Evolutionary conservation across 805 yeast species (phyloP), one percentile per base, ranked within the genome.

Genomic region (Blastobotrys americana): DNA sequence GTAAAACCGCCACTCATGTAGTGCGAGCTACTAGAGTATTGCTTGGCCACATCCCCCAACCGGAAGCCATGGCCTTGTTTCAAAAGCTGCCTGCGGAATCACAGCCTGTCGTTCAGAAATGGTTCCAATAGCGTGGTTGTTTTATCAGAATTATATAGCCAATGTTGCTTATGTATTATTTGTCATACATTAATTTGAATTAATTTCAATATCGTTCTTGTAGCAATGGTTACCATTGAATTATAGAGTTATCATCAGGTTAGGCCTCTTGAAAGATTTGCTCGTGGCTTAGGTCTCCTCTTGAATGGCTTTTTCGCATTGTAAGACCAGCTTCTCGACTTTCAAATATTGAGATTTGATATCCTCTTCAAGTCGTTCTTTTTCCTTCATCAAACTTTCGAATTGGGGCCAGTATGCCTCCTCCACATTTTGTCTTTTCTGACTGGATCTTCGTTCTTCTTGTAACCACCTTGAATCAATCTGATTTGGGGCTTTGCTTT

Each of bases 1-100:
- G 94, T 5, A 74, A 76, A 49, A 74, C 80, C n/a, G 90, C 89
- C 1, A 78, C 77, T 46, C 72, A 72, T 23, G 77, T 77, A 5
- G 83, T 82, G 3, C 65, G 63, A 3, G 72, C 86, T 1, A 73
- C 84, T 0, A 85, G 84, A 64, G 71, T 72, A 47, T 67, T 86
- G 36, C 65, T 89, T 44, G 71, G 78, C 16, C 68, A 76, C 4
- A 54, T 86, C 27, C 87, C 95, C 2, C 85, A 78, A 54, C 72
- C 71, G 13, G 81, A 83, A 51, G 89, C 86, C 3, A 65, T 84
- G 70, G 67, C 69, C 5, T 57, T 87, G 42, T 66, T 86, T 47
- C 78, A 74, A 48, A 75, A 73, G 48, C 78, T 83, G 52, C 78
- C 84, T 40, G 67, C 76, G 2, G 83, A 78, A 39, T 71, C 79